These are phyloP conservation scores for Harringtonia aguacate DNA, from an alignment of 2,329 filamentous ascomycete species.

Conservation along the genomic window DNA sequence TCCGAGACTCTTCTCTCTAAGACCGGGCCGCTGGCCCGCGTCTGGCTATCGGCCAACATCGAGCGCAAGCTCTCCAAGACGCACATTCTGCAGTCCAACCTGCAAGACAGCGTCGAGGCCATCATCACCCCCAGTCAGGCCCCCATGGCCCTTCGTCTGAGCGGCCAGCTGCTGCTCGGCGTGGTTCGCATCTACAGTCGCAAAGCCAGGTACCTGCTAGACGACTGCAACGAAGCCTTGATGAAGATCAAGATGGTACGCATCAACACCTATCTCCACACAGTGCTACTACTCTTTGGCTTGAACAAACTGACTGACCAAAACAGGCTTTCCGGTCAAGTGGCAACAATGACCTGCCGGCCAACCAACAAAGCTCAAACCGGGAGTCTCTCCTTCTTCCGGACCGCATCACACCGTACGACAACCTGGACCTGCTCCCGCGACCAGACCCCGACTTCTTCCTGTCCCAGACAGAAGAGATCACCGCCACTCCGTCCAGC, in stretches of 20 bases:
- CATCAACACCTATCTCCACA: background rate
- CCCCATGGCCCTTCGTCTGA: slow-evolving; percentile 87
- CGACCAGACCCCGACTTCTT: slow-evolving; percentile 83
- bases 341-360: slow-evolving; percentile 91
- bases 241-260: slow-evolving; percentile 96
- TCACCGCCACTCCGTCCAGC: slow-evolving; percentile 40
- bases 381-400: slow-evolving; percentile 81
- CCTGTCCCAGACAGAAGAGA: slow-evolving; percentile 61
- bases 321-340: slow-evolving; percentile 86
- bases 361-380: slow-evolving; percentile 68
- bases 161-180: slow-evolving; percentile 85
- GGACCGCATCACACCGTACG: slow-evolving; percentile 86
- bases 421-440: slow-evolving; percentile 65
- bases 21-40: slow-evolving; percentile 91
- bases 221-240: slow-evolving; percentile 94
- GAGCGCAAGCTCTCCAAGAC: slow-evolving; percentile 98
- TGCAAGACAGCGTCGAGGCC: slow-evolving; percentile 87
- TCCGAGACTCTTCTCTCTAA: slow-evolving; percentile 92
- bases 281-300: slow-evolving; percentile 29
- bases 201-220: slow-evolving; percentile 90
- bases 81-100: slow-evolving; percentile 87
- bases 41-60: slow-evolving; percentile 96
- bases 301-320: slow-evolving; percentile 18
- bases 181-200: slow-evolving; percentile 96
- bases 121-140: slow-evolving; percentile 91